Base-by-base conservation (phyloP, 768 basidiomycete genomes). In the Terana coerulea region DNA sequence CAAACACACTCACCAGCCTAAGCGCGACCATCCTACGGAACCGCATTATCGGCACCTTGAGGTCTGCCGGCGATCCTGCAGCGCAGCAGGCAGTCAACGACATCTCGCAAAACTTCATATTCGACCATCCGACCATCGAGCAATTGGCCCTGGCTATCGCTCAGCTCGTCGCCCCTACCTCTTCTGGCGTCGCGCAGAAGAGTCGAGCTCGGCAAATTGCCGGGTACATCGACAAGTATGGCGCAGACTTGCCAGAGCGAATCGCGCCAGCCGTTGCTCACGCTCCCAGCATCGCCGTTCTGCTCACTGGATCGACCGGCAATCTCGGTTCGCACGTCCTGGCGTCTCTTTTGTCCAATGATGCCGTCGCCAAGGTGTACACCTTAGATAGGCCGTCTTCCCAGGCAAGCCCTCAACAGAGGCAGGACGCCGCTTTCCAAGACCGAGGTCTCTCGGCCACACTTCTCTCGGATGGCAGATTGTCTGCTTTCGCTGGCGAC, bases 231-330 rank as follows among this genome's bases (percentile, higher is more conserved):
- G 54, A 51, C 3, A 55, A 55, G 49, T 55, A 55, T 22, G 24
- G 49, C 9, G 25, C 49, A 9, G 43, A 30, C 22, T 45, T 55
- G 4, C 19, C 46, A 11, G 25, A 11, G 1, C 50, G 50, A 10
- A 17, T 10, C 21, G 8, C 8, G 17, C 31, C 40, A 4, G 4
- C 19, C 5, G 19, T 35, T 19, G 2, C 28, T 3, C 15, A 26
- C 3, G 28, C 39, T 15, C 33, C 28, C 17, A n/a, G 2, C 3
- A 6, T 51, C 14, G 41, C 37, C 24, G 52, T 57, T 14, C 30
- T 57, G 10, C 44, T 57, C 28, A 57, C 56, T 1, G 56, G 56
- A 9, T 57, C 56, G 6, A 57, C 56, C 12, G 56, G 56, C 24
- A 53, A 45, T 39, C 41, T 57, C 19, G 56, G 56, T n/a, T 53